phyloP scores from a whole-genome alignment of 805 yeast genomes.

The Saturnispora hagleri region DNA sequence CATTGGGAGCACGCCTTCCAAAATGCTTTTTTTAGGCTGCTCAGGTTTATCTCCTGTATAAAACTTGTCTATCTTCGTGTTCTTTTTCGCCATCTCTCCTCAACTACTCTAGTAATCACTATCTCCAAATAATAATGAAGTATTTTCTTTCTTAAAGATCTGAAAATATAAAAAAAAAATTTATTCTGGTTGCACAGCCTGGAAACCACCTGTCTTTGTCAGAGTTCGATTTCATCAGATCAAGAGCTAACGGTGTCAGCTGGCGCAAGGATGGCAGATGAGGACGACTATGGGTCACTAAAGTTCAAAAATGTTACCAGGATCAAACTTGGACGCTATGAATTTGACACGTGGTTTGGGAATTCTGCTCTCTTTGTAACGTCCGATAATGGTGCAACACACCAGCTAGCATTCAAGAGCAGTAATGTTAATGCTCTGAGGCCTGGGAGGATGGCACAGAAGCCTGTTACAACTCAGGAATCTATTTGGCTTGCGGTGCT shows the following conservation, averaged over 20 bases:
- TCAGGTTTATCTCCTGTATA: slow-evolving; percentile 5
- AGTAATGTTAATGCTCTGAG: neutral
- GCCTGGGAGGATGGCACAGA: neutral
- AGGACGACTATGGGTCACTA: slow-evolving; percentile 51
- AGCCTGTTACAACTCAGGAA: neutral
- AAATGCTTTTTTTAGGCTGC: neutral
- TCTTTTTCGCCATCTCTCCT: slow-evolving; percentile 5
- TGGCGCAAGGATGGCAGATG: slow-evolving; percentile 18
- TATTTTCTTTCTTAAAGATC: neutral
- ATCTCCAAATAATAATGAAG: neutral
- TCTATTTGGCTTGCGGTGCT: slow-evolving; percentile 50
- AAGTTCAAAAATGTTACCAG: slow-evolving; percentile 52
- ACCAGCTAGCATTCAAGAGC: slow-evolving; percentile 1
- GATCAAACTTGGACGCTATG: slow-evolving; percentile 59
- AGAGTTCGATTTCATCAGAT: neutral
- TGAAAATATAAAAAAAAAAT: neutral
- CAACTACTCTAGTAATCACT: neutral
- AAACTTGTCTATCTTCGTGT: slow-evolving; percentile 3
- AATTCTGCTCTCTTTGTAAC: slow-evolving; percentile 64
- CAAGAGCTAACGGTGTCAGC: neutral
- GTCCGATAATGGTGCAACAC: neutral
- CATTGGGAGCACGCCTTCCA: neutral
- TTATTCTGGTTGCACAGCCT: slow-evolving; percentile 8
- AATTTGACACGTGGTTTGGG: slow-evolving; percentile 82
- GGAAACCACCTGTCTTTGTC: neutral